Percentiles rank a stretch among this genome's conserved stretches.
Evolutionary conservation across 2,329 filamentous ascomycete genomes (phyloP).

Genomic region (Aspergillus sergii): DNA sequence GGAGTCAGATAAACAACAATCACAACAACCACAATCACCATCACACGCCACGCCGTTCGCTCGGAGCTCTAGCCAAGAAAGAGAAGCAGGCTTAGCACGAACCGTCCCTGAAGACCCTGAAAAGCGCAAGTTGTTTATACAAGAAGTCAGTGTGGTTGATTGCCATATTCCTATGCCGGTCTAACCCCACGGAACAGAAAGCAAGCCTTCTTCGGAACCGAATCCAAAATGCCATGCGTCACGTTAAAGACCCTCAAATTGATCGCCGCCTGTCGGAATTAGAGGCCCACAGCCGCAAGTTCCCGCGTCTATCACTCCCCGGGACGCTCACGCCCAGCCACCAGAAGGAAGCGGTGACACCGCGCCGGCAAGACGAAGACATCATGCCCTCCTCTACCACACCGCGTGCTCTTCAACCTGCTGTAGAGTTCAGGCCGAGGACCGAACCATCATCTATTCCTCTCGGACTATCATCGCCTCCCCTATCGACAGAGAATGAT

Average conservation of each 20-base stretch:
- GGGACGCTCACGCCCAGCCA: constrained; percentile 1
- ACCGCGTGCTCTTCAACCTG: constrained; percentile 18
- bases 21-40: constrained; percentile 21
- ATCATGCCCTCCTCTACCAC: not conserved
- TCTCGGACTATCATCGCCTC: constrained; percentile 21
- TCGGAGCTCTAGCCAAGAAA: not conserved
- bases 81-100: constrained; percentile 16
- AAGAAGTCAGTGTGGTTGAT: constrained; percentile 35
- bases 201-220: constrained; percentile 41
- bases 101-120: constrained; percentile 37
- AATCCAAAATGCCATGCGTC: constrained; percentile 45
- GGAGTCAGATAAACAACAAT: constrained; percentile 18
- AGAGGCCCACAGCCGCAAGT: constrained; percentile 43
- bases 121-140: constrained; percentile 43
- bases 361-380: not conserved
- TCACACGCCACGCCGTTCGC: constrained; percentile 9
- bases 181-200: constrained; percentile 34
- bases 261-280: constrained; percentile 45
- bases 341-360: not conserved
- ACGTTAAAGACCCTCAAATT: constrained; percentile 40
- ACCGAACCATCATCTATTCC: constrained; percentile 10
- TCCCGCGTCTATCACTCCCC: constrained; percentile 31
- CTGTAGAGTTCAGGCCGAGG: constrained; percentile 17
- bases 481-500: constrained; percentile 17
- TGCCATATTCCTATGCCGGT: not conserved